Base-by-base conservation (phyloP, 805 yeast species). In the Kodamaea kakaduensis region DNA sequence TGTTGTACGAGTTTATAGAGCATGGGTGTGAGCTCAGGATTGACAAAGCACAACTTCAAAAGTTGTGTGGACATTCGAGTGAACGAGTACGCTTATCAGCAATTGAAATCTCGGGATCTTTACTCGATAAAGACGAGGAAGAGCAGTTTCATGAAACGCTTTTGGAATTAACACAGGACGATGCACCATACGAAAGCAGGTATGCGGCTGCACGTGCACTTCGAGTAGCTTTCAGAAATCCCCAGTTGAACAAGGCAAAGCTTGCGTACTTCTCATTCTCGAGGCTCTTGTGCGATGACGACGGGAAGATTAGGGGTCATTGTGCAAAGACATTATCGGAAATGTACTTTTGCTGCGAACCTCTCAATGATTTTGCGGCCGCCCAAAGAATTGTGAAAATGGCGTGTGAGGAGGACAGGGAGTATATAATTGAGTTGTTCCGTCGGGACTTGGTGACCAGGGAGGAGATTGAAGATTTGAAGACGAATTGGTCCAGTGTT, bases 281-380 rank as follows among this genome's bases (percentile, higher is more conserved):
- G 65, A 64, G 56, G 9, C 67, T 61, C 42, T 50, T 81, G 16
- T 58, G 59, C 34, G 95, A 86, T 54, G 95, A 85, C 47, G 90
- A 82, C 45, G 75, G 67, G 9, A 77, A 69, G 9, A 58, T 84
- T 5, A 62, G 94, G 38, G 55, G 58, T 1, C 12, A 46, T 2
- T 72, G 84, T 0, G 64, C 84, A 0, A 30, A 44, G 1, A 64
- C 62, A 36, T 51, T 78, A 12, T 51, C 67, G 2, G 4, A 17
- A 3, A 20, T 32, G 5, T 30, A 13, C 14, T 29, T 15, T 6
- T 13, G 31, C 14, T 17, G 17, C 3, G 31, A 12, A 6, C 17
- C 26, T 8, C 27, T 32, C n/a, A 40, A 40, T 20, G 34, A 42
- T 8, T 25, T 9, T 15, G 48, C 12, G 31, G 32, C 6, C 35